Evolutionary conservation across 148 eudicot species (phyloP), one percentile per base, ranked within the genome.

Genomic region (Amaranthus palmeri): DNA sequence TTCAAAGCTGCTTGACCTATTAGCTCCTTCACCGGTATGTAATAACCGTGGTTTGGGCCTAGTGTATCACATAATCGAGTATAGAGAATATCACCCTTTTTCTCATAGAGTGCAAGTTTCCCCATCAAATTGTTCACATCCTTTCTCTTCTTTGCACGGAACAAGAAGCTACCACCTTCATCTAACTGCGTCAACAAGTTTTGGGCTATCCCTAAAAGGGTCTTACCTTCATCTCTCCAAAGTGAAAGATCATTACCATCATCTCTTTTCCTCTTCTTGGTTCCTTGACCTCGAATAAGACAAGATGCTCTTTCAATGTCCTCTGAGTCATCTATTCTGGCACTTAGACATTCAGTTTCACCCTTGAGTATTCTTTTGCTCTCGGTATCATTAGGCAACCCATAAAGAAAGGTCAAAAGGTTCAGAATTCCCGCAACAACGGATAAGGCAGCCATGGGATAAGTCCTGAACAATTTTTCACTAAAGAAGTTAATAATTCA

Each of bases 1-100:
- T 14, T 7, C 3, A 46, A 48, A 8, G 49, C 52, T 40, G 4
- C 64, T 65, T 73, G 70, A 18, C 70, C 70, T 2, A 47, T 54
- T 41, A 73, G 18, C 2, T 46, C 10, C 7, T 73, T 15, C 8
- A 73, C 76, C 2, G 70, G 76, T 6, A 73, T 18, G 25, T 11
- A 44, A 48, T 1, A 5, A 11, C 70, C 70, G 11, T 53, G 54
- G 7, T 43, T 36, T 42, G 54, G 69, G 41, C 12, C 68, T n/a
- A 10, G 40, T 40, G 44, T 36, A 52, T 43, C 12, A 50, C 13
- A 7, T 15, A 8, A 15, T 15, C 10, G 8, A 7, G 2, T 55
- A 1, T 11, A 41, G 43, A 44, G 43, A 43, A 73, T 18, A 54
- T 56, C 5, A 43, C 36, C 61, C 47, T 54, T 73, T 4, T 18